A percentile compares a stretch with the other conserved stretches of the same genome.
Conservation (phyloP, 305 asterid species). For the Rubia tinctorum region DNA sequence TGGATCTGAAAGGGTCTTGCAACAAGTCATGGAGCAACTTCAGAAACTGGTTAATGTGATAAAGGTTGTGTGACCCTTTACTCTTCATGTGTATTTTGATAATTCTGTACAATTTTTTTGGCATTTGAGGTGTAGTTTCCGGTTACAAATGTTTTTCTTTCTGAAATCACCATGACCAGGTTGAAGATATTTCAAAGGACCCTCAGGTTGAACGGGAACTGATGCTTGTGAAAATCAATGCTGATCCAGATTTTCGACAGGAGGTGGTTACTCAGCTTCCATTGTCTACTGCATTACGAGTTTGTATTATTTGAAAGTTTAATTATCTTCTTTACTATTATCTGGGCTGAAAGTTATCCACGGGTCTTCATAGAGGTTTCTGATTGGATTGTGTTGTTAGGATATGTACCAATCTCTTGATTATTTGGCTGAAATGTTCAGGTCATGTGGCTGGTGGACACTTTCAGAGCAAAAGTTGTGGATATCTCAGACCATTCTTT, state of each 20-base stretch:
- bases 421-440: conserved; percentile 27
- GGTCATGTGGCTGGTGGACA: conserved; percentile 97
- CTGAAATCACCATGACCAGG: conserved; percentile 42
- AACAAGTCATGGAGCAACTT: conserved; percentile 89
- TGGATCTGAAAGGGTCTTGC: conserved; percentile 80
- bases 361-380: not conserved
- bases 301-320: not conserved
- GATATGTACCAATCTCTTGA: conserved; percentile 2
- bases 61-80: conserved; percentile 49
- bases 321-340: not conserved
- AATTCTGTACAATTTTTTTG: not conserved
- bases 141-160: not conserved
- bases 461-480: conserved; percentile 91
- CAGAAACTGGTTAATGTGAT: conserved; percentile 88
- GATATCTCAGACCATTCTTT: conserved; percentile 92
- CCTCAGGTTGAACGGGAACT: conserved; percentile 97
- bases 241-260: conserved; percentile 65
- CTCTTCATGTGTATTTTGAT: conserved; percentile 7
- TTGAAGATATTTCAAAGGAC: conserved; percentile 84
- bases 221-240: conserved; percentile 89
- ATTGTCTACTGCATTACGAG: conserved; percentile 11
- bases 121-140: not conserved
- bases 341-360: not conserved
- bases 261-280: conserved; percentile 49
- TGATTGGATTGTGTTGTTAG: not conserved